Evolutionary conservation across 345 rosid species (phyloP).

Genomic region (Acer yangbiense): DNA sequence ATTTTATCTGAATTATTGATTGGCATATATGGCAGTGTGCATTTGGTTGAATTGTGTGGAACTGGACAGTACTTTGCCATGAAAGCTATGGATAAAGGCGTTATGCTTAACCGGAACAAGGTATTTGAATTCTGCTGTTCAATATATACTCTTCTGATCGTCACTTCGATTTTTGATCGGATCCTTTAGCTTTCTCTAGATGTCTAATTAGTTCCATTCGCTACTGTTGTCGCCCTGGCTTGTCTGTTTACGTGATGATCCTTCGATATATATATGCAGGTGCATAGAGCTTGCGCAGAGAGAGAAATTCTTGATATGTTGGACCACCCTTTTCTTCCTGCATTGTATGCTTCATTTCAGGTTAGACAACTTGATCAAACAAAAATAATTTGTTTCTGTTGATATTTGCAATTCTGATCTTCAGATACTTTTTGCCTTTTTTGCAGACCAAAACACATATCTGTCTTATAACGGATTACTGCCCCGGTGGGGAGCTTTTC

Average conservation of each 20-base stretch:
- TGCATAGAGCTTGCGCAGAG: constrained; percentile 97
- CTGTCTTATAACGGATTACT: constrained; percentile 93
- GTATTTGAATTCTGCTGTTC: constrained; percentile 31
- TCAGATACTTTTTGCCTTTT: not conserved
- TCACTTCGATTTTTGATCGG: not conserved
- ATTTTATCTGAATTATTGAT: constrained; percentile 10
- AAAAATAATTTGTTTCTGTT: no score
- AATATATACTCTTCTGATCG: not conserved
- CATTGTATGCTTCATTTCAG: constrained; percentile 98
- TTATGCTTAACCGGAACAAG: constrained; percentile 94
- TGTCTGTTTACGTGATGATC: constrained; percentile 1
- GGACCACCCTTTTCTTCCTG: constrained; percentile 99
- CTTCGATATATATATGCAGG: constrained; percentile 42
- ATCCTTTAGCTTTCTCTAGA: not conserved
- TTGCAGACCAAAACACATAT: constrained; percentile 93
- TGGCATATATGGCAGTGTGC: constrained; percentile 59
- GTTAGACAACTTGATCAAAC: constrained; percentile 27
- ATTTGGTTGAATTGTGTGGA: constrained; percentile 86
- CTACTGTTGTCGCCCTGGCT: not conserved
- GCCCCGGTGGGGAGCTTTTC: constrained; percentile 94
- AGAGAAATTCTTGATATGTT: constrained; percentile 89
- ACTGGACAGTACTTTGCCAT: constrained; percentile 73
- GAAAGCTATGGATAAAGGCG: constrained; percentile 94
- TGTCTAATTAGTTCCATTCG: not conserved
- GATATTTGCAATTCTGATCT: constrained; percentile 17